phyloP scores from a whole-genome alignment of 345 rosid genomes.

The Gossypium sturtianum region DNA sequence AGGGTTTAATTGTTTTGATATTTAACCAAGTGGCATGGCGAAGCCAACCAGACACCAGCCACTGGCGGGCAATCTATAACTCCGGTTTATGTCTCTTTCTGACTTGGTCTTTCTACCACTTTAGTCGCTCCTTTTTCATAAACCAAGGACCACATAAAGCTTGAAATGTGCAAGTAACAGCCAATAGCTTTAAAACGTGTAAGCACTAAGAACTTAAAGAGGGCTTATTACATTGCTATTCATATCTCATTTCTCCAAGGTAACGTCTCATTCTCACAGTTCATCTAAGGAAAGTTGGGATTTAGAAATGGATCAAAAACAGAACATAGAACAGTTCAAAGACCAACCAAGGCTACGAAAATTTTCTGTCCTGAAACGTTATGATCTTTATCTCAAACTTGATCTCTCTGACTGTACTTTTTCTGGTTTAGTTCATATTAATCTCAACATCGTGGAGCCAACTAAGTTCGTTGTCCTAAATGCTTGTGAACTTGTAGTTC shows the following conservation, averaged over 20 bases:
- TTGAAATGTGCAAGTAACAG: too few species aligned
- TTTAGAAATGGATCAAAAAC: constrained; percentile 4
- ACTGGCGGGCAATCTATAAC: not conserved
- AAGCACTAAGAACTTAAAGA: too few species aligned
- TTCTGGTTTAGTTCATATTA: constrained; percentile 21
- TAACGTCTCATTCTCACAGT: not conserved
- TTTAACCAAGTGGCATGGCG: not conserved
- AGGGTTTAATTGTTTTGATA: not conserved
- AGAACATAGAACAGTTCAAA: constrained; percentile 17
- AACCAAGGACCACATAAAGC: not conserved
- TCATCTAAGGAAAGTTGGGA: not conserved
- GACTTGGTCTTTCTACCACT: not conserved
- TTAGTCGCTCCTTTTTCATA: not conserved
- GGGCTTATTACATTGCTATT: not conserved
- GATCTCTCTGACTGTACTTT: constrained; percentile 29
- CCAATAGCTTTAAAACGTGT: too few species aligned
- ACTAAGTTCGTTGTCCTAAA: constrained; percentile 36
- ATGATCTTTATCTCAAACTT: constrained; percentile 25
- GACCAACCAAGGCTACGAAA: constrained; percentile 17
- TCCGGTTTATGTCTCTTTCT: not conserved
- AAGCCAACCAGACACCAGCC: not conserved
- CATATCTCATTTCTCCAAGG: not conserved
- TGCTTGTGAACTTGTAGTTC: constrained; percentile 29
- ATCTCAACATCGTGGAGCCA: constrained; percentile 23
- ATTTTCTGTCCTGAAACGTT: constrained; percentile 13